Evolutionary conservation across 805 yeast genomes (phyloP).

Genomic region (Ogataea polymorpha): DNA sequence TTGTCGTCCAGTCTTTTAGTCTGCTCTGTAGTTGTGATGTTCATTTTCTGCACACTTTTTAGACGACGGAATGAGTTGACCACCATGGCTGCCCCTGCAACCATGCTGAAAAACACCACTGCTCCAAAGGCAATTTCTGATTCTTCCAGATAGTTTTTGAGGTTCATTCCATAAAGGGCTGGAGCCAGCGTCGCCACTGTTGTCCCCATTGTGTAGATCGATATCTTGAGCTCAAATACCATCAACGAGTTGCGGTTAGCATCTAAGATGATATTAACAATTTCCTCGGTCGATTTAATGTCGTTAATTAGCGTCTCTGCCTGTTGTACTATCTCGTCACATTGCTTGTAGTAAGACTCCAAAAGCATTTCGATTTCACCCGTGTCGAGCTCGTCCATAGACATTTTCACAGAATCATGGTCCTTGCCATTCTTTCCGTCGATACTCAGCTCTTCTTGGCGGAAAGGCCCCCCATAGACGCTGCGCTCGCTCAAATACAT

Average conservation of each 20-base stretch:
- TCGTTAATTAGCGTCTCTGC: conserved; percentile 80
- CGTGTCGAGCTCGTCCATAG: conserved; percentile 25
- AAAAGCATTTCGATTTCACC: conserved; percentile 84
- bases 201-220: conserved; percentile 80
- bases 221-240: conserved; percentile 79
- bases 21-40: conserved; percentile 47
- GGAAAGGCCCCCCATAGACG: conserved; percentile 5
- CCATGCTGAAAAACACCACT: conserved; percentile 49
- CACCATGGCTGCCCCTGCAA: conserved; percentile 55
- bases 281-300: conserved; percentile 87
- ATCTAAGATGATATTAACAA: conserved; percentile 85
- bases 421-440: conserved; percentile 3
- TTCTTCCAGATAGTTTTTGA: conserved; percentile 74
- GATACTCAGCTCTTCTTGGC: conserved; percentile 2
- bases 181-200: conserved; percentile 83
- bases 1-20: conserved; percentile 27
- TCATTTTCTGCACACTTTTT: conserved; percentile 60
- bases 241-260: conserved; percentile 87
- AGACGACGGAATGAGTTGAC: conserved; percentile 54
- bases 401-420: not conserved
- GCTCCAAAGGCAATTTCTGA: conserved; percentile 59
- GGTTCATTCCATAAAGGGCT: conserved; percentile 86
- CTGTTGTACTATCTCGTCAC: conserved; percentile 91
- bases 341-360: conserved; percentile 86
- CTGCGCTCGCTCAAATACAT: conserved; percentile 63